These are phyloP conservation scores for Cyberlindnera maclurae DNA, from an alignment of 805 yeast genomes.

Conservation along the genomic window DNA sequence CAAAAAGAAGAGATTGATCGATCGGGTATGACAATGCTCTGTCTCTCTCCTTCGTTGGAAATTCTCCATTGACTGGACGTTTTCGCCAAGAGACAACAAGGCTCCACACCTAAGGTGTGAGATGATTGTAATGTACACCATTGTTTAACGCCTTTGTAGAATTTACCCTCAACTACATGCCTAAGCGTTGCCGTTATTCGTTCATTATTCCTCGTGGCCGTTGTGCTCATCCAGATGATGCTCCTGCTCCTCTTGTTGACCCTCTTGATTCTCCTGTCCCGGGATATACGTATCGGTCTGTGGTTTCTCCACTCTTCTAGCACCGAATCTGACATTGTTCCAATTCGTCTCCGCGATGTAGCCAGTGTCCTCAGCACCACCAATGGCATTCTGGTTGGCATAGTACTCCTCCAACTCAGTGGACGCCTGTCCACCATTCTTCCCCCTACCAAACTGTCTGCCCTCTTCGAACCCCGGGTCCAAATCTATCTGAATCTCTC, in stretches of 20 bases:
- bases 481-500: slow-evolving; percentile 74
- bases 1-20: slow-evolving; percentile 25
- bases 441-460: slow-evolving; percentile 91
- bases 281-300: slow-evolving; percentile 20
- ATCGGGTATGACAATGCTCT: slow-evolving; percentile 15
- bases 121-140: too few relatives aligned
- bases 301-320: slow-evolving; percentile 20
- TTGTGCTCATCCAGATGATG: too few relatives aligned
- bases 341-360: slow-evolving; percentile 3
- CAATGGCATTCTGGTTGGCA: neutral
- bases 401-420: slow-evolving; percentile 40
- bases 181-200: too few relatives aligned
- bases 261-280: slow-evolving; percentile 3
- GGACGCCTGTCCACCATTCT: slow-evolving; percentile 84
- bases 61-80: neutral
- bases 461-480: slow-evolving; percentile 97
- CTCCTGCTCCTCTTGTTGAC: neutral
- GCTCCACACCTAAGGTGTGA: too few relatives aligned
- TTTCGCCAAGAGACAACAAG: too few relatives aligned
- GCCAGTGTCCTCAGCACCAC: neutral
- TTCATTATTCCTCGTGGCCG: too few relatives aligned
- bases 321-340: slow-evolving; percentile 25
- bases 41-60: neutral
- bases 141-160: too few relatives aligned
- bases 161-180: too few relatives aligned